These are phyloP conservation scores for Canariomyces notabilis DNA, from an alignment of 2,329 filamentous ascomycete species.

Conservation along the genomic window DNA sequence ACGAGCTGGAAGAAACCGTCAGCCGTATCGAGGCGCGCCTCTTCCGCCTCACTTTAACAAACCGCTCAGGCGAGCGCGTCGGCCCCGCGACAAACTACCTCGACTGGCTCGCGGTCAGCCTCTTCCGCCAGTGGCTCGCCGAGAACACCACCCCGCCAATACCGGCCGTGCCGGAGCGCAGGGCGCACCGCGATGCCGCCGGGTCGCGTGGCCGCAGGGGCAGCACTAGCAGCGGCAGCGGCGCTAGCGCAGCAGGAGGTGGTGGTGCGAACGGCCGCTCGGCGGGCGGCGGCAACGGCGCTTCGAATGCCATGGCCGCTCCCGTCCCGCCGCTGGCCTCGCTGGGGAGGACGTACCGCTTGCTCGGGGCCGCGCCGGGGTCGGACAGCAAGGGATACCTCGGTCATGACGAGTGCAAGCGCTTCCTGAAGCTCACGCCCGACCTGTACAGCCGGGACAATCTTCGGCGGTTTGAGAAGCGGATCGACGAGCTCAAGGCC, in stretches of 20 bases:
- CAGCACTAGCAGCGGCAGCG: conserved; percentile 18
- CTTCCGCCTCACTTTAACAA: conserved; percentile 75
- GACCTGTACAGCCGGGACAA: conserved; percentile 85
- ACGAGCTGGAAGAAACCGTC: conserved; percentile 81
- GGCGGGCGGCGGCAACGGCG: not conserved
- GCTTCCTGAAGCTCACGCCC: conserved; percentile 77
- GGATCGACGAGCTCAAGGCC: conserved; percentile 82
- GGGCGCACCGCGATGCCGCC: conserved; percentile 3
- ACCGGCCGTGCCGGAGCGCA: conserved; percentile 27
- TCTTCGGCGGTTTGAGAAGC: conserved; percentile 75
- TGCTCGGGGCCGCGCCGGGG: conserved; percentile 54
- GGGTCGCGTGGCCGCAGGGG: conserved; percentile 15
- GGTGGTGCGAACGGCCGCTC: not conserved
- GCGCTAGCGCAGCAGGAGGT: conserved; percentile 11
- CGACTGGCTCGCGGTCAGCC: conserved; percentile 80
- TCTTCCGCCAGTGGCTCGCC: conserved; percentile 90
- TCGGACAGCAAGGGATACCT: conserved; percentile 53
- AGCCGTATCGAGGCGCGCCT: conserved; percentile 74
- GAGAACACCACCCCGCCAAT: conserved; percentile 78
- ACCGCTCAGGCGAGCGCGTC: conserved; percentile 74
- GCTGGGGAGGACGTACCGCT: conserved; percentile 69
- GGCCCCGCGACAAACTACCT: conserved; percentile 74
- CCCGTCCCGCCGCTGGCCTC: conserved; percentile 45
- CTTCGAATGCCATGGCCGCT: conserved; percentile 16
- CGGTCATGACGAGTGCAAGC: conserved; percentile 80